Base-by-base conservation (phyloP, 2,329 filamentous ascomycete species). In the Trichoderma hamatum region DNA sequence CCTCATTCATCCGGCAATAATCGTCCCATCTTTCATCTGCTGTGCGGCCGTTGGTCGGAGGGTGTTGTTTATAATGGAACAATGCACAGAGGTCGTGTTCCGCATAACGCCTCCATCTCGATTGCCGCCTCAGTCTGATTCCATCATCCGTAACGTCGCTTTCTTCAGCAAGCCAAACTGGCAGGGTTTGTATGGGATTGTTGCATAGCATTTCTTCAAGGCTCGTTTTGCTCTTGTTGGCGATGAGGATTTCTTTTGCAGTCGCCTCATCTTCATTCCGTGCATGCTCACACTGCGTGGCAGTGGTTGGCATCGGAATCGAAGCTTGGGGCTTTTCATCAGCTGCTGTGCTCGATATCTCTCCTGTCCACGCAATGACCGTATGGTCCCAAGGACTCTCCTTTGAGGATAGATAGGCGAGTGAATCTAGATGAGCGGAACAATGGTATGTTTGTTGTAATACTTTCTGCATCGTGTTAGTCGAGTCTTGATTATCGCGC, bases 11-110 rank as follows among this genome's bases (percentile, higher is more conserved):
- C 56, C 90, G 90, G 78, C 92, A 91, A 80, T 97, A 97, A 80
- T 97, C 93, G n/a, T 91, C 88, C 94, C 94, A 98, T 74, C 93
- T 89, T 58, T 90, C 85, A 58, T 91, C 89, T 77, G 94, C 92
- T 14, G 88, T 88, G 73, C 91, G 89, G 32, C 93, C 94, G 77
- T 97, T 92, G 16, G 89, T 92, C 0, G 94, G 93, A 77, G 94
- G 92, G 76, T 96, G 92, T 76, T 95, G 92, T 81, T 96, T 97
- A 84, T 97, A 97, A 80, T 97, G 95, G 77, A 97, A 93, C 10
- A 97, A 86, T 1, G 93, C 94, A 81, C 96, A 97, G 21, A 98
- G 84, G 75, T 97, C 92, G 76, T 94, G 90, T 81, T 97, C 93
- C 14, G 94, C 93, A 79, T 95, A 97, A 43, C 91, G 88, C 71